Evolutionary conservation across 192 early-diverging fungal genomes (phyloP).

Genomic region (Backusella circina): DNA sequence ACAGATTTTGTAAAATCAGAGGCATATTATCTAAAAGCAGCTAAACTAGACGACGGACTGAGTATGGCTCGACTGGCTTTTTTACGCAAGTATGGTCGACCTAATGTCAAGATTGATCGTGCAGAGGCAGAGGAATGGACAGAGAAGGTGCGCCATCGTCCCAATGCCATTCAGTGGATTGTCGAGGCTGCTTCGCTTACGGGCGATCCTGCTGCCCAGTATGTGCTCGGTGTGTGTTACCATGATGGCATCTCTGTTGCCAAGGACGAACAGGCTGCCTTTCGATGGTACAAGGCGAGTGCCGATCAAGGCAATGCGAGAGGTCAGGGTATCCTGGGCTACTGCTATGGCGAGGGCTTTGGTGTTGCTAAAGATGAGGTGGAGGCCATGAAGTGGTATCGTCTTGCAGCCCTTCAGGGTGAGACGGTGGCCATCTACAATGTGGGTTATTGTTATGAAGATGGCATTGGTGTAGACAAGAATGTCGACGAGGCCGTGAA

Average conservation of each 20-base stretch:
- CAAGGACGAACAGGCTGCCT: conserved; percentile 44
- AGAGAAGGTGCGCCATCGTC: conserved; percentile 40
- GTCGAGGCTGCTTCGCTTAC: conserved; percentile 54
- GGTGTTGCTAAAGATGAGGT: conserved; percentile 57
- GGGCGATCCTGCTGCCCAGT: conserved; percentile 66
- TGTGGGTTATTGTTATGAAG: conserved; percentile 57
- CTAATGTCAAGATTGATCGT: conserved; percentile 75
- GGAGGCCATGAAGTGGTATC: conserved; percentile 51
- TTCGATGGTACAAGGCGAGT: conserved; percentile 54
- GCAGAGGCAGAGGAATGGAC: conserved; percentile 81
- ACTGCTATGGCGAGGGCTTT: conserved; percentile 84
- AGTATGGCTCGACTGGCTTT: conserved; percentile 70
- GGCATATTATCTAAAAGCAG: conserved; percentile 61
- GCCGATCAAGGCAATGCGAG: conserved; percentile 59
- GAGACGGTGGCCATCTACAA: conserved; percentile 56
- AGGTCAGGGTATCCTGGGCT: conserved; percentile 67
- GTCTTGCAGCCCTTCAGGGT: conserved; percentile 40
- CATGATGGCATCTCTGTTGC: conserved; percentile 57
- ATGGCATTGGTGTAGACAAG: conserved; percentile 53
- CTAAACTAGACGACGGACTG: conserved; percentile 55
- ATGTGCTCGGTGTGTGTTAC: conserved; percentile 77
- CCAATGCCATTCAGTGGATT: conserved; percentile 61
- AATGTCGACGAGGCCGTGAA: conserved; percentile 49
- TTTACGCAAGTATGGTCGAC: conserved; percentile 77
- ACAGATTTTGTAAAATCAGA: conserved; percentile 61